These are phyloP conservation scores for Neoboletus subvelutipes DNA, from an alignment of 768 basidiomycete species.

Conservation along the genomic window DNA sequence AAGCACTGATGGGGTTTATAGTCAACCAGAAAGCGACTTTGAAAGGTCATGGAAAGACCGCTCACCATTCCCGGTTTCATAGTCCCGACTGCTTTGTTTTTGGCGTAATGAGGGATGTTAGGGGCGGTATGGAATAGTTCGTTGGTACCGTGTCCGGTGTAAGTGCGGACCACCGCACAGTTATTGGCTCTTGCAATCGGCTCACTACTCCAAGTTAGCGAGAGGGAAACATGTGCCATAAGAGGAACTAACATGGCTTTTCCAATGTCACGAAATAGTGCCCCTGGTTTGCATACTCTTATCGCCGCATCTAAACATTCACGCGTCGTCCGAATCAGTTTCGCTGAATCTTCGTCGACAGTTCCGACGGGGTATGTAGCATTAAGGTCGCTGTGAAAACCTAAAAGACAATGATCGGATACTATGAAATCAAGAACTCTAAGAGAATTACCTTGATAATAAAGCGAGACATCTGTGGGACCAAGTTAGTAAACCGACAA, in stretches of 20 bases:
- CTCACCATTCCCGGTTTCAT: slow-evolving; percentile 94
- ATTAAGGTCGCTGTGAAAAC: slow-evolving; percentile 91
- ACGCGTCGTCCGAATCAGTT: slow-evolving; percentile 80
- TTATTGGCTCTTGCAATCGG: slow-evolving; percentile 79
- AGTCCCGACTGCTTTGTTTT: slow-evolving; percentile 87
- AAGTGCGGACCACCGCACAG: slow-evolving; percentile 89
- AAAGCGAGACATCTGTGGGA: slow-evolving; percentile 70
- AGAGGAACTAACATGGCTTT: slow-evolving; percentile 66
- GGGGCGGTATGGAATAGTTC: slow-evolving; percentile 82
- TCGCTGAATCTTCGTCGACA: slow-evolving; percentile 79
- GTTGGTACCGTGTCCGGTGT: slow-evolving; percentile 90
- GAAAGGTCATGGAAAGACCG: neutral
- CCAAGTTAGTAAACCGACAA: slow-evolving; percentile 18
- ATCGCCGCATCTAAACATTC: slow-evolving; percentile 88
- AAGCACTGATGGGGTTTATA: slow-evolving; percentile 45
- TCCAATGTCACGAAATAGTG: slow-evolving; percentile 84
- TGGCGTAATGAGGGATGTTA: slow-evolving; percentile 93
- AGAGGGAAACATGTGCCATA: slow-evolving; percentile 10
- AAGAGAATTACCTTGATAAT: slow-evolving; percentile 60
- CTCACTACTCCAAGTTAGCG: slow-evolving; percentile 52
- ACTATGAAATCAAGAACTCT: neutral
- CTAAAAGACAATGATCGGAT: slow-evolving; percentile 36
- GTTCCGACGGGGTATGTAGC: slow-evolving; percentile 89
- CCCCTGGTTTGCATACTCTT: slow-evolving; percentile 90
- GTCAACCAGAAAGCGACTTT: slow-evolving; percentile 6